phyloP scores from a whole-genome alignment of 176 grass and related monocot species.

The Juncus inflexus region DNA sequence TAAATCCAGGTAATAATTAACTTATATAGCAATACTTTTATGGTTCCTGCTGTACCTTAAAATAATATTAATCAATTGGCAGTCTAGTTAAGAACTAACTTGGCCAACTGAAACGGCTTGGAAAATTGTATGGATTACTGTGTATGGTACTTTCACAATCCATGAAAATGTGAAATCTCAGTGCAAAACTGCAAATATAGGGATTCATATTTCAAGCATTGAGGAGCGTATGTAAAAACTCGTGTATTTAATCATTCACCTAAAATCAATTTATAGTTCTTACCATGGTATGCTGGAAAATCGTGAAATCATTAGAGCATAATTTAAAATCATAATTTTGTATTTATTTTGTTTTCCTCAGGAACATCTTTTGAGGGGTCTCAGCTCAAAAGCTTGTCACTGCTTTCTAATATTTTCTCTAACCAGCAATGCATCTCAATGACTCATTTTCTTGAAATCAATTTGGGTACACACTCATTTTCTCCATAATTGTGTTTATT shows the following conservation, averaged over 20 bases:
- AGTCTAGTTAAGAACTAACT: not conserved
- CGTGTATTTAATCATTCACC: no score
- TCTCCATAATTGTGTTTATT: not conserved
- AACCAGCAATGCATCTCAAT: constrained; percentile 34
- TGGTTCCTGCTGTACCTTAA: no score
- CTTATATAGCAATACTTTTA: no score
- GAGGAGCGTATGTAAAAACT: no score
- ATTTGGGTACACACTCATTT: constrained; percentile 42
- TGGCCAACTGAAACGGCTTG: no score
- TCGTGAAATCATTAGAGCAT: no score
- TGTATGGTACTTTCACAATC: no score
- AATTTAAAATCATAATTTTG: not conserved
- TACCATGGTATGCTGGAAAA: no score
- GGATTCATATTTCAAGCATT: no score
- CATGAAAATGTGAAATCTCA: no score
- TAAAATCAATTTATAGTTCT: no score
- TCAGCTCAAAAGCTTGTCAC: constrained; percentile 40
- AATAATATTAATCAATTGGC: not conserved
- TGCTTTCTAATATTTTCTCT: constrained; percentile 34
- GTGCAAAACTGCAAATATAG: no score
- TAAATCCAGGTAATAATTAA: constrained; percentile 51
- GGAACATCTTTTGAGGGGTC: constrained; percentile 63
- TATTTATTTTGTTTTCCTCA: constrained; percentile 13
- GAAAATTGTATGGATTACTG: not conserved
- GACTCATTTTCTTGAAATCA: constrained; percentile 48